Conservation (phyloP, 2,329 filamentous ascomycete species). For the Lasiodiplodia sp. region DNA sequence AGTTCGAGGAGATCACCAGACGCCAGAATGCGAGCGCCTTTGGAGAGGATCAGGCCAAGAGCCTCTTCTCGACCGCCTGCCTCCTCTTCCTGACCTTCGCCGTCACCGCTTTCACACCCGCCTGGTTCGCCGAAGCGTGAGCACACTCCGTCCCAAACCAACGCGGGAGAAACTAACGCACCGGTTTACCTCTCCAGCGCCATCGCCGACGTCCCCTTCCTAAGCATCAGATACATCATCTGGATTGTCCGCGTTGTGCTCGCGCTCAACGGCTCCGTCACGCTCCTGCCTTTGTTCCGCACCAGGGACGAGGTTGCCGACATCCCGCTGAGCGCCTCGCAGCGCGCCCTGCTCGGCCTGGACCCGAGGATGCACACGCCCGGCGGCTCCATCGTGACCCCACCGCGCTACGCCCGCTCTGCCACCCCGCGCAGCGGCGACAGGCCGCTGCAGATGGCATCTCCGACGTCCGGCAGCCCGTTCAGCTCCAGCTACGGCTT, state of each 20-base stretch:
- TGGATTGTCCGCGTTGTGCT: conserved; percentile 62
- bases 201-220: conserved; percentile 42
- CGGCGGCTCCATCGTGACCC: conserved; percentile 74
- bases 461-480: conserved; percentile 46
- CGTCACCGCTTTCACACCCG: conserved; percentile 44
- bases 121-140: conserved; percentile 10
- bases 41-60: conserved; percentile 75
- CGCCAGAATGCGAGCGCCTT: conserved; percentile 82
- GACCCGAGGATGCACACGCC: conserved; percentile 68
- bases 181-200: conserved; percentile 43
- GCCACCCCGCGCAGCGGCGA: conserved; percentile 66
- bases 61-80: conserved; percentile 71
- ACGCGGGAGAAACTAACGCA: conserved; percentile 32
- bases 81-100: conserved; percentile 61
- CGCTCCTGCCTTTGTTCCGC: conserved; percentile 75
- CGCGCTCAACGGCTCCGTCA: conserved; percentile 69
- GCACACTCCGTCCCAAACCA: background rate
- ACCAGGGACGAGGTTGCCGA: conserved; percentile 81
- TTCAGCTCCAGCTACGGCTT: conserved; percentile 40
- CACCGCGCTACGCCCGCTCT: conserved; percentile 83
- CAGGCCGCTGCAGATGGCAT: conserved; percentile 46
- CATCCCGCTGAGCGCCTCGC: conserved; percentile 88
- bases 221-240: conserved; percentile 51
- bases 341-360: conserved; percentile 84
- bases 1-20: conserved; percentile 82